Evolutionary conservation across 2,329 filamentous ascomycete genomes (phyloP).

Genomic region (Penicillium sp.): DNA sequence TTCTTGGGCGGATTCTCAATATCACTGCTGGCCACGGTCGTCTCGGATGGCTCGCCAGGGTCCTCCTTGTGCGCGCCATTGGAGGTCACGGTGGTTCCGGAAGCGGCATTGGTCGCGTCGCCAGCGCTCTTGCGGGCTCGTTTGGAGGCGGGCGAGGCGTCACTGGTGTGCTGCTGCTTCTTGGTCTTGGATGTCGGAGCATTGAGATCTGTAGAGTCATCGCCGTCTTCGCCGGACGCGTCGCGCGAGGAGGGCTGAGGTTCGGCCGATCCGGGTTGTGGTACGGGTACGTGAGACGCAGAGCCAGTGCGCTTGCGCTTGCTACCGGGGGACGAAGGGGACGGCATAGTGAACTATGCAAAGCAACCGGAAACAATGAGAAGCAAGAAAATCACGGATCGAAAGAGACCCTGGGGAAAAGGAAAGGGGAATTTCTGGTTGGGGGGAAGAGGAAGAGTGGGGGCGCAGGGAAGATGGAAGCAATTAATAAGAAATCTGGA

Average conservation of each 20-base stretch:
- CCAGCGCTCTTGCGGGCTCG: constrained; percentile 59
- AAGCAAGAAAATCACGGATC: too few species aligned
- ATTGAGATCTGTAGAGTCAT: constrained; percentile 58
- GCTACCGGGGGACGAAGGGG: constrained; percentile 50
- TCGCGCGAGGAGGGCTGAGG: constrained; percentile 71
- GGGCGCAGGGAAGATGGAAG: too few species aligned
- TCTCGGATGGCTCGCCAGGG: constrained; percentile 64
- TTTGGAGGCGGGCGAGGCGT: constrained; percentile 61
- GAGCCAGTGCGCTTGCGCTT: constrained; percentile 78
- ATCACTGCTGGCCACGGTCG: constrained; percentile 61
- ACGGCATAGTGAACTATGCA: constrained; percentile 50
- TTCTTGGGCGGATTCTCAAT: constrained; percentile 58
- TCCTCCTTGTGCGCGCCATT: constrained; percentile 48
- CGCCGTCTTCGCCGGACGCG: constrained; percentile 69
- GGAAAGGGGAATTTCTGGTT: neutral
- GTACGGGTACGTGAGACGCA: constrained; percentile 42
- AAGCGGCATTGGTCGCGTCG: constrained; percentile 15
- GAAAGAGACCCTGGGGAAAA: too few species aligned
- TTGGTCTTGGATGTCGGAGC: constrained; percentile 46
- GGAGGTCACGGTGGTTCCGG: constrained; percentile 7
- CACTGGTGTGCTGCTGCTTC: constrained; percentile 48
- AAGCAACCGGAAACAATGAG: too few species aligned
- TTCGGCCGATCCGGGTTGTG: constrained; percentile 51
- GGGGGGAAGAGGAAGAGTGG: neutral
- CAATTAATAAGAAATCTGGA: too few species aligned